These are phyloP conservation scores for Trametes villosa DNA, from an alignment of 768 basidiomycete genomes.

Conservation along the genomic window DNA sequence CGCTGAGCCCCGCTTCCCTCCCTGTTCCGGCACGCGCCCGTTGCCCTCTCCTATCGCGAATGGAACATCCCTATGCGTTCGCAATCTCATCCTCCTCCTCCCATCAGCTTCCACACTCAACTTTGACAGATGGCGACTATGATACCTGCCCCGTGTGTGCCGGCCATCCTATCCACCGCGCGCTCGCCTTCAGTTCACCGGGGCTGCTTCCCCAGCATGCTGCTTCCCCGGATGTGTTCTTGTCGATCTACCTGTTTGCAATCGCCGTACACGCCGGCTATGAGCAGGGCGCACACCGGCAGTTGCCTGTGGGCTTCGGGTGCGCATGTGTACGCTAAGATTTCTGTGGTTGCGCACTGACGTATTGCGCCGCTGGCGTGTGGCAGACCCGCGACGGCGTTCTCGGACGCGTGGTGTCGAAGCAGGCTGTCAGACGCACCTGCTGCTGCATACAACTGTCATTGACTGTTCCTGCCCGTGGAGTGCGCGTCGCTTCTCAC, in stretches of 20 bases:
- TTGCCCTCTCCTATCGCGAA: background rate
- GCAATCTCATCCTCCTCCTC: slow-evolving; percentile 7
- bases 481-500: background rate
- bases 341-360: background rate
- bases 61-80: slow-evolving; percentile 3
- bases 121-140: slow-evolving; percentile 24
- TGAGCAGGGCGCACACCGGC: background rate
- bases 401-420: slow-evolving; percentile 9
- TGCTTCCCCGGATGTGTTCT: slow-evolving; percentile 2
- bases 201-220: slow-evolving; percentile 2
- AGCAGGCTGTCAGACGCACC: background rate
- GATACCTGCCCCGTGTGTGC: slow-evolving; percentile 21
- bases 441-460: background rate
- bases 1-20: slow-evolving; percentile 5
- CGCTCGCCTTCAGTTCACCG: slow-evolving; percentile 4
- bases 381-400: slow-evolving; percentile 12
- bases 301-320: background rate
- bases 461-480: background rate
- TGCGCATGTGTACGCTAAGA: too few species aligned
- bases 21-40: slow-evolving; percentile 1
- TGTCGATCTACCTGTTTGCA: slow-evolving; percentile 10
- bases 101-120: slow-evolving; percentile 18
- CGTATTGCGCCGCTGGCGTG: slow-evolving; percentile 5
- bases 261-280: background rate
- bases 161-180: slow-evolving; percentile 8